Percentiles rank a stretch among this genome's conserved stretches.
Evolutionary conservation across 2,329 filamentous ascomycete species (phyloP).

Genomic region (Ophiosphaerella narmari): DNA sequence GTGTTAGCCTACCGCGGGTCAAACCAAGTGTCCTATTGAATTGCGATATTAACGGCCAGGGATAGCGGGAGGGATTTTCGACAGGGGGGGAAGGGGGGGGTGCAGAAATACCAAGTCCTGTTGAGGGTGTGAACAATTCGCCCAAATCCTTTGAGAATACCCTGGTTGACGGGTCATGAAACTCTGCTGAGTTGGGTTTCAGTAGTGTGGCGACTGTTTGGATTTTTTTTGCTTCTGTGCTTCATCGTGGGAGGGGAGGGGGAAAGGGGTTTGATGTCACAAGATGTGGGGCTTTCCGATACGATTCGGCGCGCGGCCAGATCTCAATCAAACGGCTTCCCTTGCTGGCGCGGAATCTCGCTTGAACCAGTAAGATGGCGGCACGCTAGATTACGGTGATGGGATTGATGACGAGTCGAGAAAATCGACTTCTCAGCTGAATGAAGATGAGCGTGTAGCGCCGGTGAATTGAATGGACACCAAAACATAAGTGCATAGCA

Average conservation of each 20-base stretch:
- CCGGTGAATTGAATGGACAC: background rate
- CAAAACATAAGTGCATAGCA: background rate
- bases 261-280: conserved; percentile 23
- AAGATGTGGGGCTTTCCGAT: conserved; percentile 36
- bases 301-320: conserved; percentile 40
- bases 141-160: background rate
- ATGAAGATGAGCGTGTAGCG: background rate
- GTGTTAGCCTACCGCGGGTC: conserved; percentile 8
- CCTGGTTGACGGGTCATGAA: background rate
- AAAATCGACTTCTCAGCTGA: conserved; percentile 7
- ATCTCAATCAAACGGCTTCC: conserved; percentile 40
- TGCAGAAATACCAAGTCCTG: background rate
- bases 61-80: too few species aligned
- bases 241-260: conserved; percentile 7
- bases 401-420: conserved; percentile 22
- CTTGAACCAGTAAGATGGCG: conserved; percentile 14
- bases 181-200: background rate
- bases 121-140: background rate
- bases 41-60: background rate
- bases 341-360: conserved; percentile 38
- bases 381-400: conserved; percentile 14
- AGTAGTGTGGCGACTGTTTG: background rate
- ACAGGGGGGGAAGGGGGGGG: too few species aligned
- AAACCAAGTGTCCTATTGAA: conserved; percentile 6
- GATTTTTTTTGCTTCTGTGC: conserved; percentile 18